phyloP scores from a whole-genome alignment of 768 basidiomycete genomes.

The Mycena crocata region DNA sequence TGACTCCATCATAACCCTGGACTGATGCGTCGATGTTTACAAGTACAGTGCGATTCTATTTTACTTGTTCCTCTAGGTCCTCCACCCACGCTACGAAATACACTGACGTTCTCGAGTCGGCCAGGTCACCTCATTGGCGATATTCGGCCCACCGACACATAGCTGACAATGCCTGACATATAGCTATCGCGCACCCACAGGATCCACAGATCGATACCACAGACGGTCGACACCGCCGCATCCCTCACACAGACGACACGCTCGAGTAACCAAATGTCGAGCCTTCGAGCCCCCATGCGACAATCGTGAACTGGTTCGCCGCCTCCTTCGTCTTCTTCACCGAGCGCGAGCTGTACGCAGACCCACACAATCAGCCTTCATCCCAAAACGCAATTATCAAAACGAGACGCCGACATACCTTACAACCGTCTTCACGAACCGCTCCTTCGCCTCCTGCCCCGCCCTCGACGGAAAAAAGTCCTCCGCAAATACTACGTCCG shows the following conservation, averaged over 20 bases:
- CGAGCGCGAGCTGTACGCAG: slow-evolving; percentile 25
- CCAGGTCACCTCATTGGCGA: not conserved
- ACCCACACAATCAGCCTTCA: not conserved
- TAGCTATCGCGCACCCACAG: too few relatives aligned
- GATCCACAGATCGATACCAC: not conserved
- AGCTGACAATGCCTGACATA: too few relatives aligned
- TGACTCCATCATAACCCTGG: too few relatives aligned
- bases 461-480: slow-evolving; percentile 83
- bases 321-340: slow-evolving; percentile 68
- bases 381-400: not conserved
- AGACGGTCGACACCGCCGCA: not conserved
- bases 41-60: too few relatives aligned
- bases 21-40: too few relatives aligned
- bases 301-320: slow-evolving; percentile 72
- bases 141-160: not conserved
- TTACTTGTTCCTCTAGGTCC: too few relatives aligned
- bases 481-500: slow-evolving; percentile 77
- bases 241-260: slow-evolving; percentile 30
- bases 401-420: slow-evolving; percentile 56
- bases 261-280: slow-evolving; percentile 74
- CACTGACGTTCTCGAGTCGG: not conserved
- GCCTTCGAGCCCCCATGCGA: slow-evolving; percentile 72
- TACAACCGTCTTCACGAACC: slow-evolving; percentile 77
- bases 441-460: slow-evolving; percentile 78
- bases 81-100: not conserved